Percentiles rank a stretch among this genome's conserved stretches.
These are phyloP conservation scores for Leonotis leonurus DNA, from an alignment of 257 asterid species.

Conservation along the genomic window DNA sequence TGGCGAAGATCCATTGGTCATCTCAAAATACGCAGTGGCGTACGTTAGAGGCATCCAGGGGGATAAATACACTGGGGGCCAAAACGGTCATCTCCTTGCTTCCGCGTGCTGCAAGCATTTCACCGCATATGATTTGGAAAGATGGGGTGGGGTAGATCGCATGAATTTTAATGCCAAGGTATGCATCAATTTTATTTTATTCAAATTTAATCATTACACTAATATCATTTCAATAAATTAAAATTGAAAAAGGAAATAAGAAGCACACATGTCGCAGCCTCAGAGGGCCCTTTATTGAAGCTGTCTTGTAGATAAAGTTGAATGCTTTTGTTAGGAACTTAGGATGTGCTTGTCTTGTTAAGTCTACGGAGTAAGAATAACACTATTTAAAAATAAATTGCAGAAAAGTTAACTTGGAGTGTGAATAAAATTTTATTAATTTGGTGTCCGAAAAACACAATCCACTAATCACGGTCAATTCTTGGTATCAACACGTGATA, in stretches of 20 bases:
- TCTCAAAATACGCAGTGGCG: slow-evolving; percentile 48
- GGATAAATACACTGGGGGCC: slow-evolving; percentile 42
- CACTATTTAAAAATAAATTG: not conserved
- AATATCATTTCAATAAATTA: too few relatives aligned
- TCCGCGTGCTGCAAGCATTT: slow-evolving; percentile 88
- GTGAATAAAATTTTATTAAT: not conserved
- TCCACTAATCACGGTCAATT: not conserved
- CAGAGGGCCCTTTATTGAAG: slow-evolving; percentile 10
- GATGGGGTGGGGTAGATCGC: slow-evolving; percentile 47
- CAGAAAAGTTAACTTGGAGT: too few relatives aligned
- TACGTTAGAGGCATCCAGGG: slow-evolving; percentile 80
- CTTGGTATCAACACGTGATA: not conserved
- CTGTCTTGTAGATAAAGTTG: not conserved
- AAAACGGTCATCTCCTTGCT: slow-evolving; percentile 43
- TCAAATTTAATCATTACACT: too few relatives aligned
- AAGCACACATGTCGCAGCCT: too few relatives aligned
- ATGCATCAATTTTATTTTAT: not conserved
- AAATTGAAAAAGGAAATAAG: too few relatives aligned
- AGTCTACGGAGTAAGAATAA: not conserved
- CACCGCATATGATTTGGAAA: slow-evolving; percentile 78
- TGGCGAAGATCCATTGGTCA: slow-evolving; percentile 68
- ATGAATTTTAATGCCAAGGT: slow-evolving; percentile 46
- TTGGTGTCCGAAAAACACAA: not conserved
- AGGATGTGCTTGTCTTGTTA: not conserved
- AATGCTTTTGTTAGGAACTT: slow-evolving; percentile 3